Conservation (phyloP, 129 eudicot genomes). For the Centella asiatica region DNA sequence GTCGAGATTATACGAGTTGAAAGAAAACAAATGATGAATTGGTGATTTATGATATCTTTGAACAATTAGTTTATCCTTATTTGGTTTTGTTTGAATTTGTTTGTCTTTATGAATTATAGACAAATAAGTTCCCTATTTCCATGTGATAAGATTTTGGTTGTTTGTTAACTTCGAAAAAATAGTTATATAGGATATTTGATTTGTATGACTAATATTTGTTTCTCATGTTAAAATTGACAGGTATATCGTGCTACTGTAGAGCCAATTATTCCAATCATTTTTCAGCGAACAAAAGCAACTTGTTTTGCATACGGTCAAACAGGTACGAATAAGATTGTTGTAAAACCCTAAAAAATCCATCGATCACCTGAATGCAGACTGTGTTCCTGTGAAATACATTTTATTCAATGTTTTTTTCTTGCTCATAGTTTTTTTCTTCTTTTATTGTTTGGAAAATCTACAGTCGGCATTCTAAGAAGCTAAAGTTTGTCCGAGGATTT, state of each 20-base stretch:
- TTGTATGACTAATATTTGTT: conserved; percentile 9
- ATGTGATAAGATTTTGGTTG: conserved; percentile 1
- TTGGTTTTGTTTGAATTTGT: not conserved
- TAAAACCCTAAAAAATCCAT: too few species aligned
- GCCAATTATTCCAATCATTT: conserved; percentile 84
- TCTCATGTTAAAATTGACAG: conserved; percentile 26
- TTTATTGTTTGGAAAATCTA: too few species aligned
- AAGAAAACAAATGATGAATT: not conserved
- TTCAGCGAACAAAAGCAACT: conserved; percentile 81
- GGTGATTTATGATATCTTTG: not conserved
- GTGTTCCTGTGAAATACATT: too few species aligned
- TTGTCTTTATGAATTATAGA: not conserved
- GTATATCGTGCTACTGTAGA: conserved; percentile 82
- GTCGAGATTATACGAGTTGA: too few species aligned
- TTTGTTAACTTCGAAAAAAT: not conserved
- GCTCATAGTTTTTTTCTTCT: too few species aligned
- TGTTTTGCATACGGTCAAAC: conserved; percentile 98
- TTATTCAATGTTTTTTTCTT: too few species aligned
- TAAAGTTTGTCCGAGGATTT: too few species aligned
- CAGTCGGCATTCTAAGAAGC: too few species aligned
- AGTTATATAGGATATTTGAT: not conserved
- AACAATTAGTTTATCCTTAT: not conserved
- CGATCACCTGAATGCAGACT: too few species aligned
- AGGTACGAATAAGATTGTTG: too few species aligned
- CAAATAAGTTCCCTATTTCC: conserved; percentile 2